These are phyloP conservation scores for Glonium stellatum DNA, from an alignment of 495 filamentous ascomycete genomes.

Conservation along the genomic window DNA sequence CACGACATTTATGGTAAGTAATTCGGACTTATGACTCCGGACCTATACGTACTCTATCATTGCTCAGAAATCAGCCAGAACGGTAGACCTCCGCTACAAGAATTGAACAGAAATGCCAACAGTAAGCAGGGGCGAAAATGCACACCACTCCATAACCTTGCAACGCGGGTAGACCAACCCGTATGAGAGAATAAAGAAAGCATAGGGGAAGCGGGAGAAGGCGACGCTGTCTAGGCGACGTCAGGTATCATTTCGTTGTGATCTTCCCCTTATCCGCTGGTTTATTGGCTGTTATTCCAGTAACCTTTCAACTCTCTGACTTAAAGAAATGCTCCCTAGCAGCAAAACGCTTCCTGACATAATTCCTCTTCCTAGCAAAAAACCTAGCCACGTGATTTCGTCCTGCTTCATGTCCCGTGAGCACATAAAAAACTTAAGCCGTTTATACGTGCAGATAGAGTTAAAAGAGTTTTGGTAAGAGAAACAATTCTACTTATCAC, in stretches of 20 bases:
- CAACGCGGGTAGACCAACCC: too few relatives aligned
- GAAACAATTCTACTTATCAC: slow-evolving; percentile 16
- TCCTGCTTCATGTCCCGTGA: neutral
- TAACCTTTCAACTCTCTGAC: neutral
- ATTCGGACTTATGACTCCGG: too few relatives aligned
- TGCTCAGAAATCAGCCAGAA: too few relatives aligned
- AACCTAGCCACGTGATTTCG: neutral
- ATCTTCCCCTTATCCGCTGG: neutral
- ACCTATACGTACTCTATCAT: too few relatives aligned
- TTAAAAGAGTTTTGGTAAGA: neutral
- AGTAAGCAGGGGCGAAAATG: too few relatives aligned
- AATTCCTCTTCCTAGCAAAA: neutral
- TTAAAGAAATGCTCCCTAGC: neutral
- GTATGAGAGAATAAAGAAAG: too few relatives aligned
- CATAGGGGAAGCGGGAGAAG: neutral
- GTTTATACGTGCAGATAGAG: neutral
- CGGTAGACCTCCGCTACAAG: too few relatives aligned
- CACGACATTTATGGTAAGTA: too few relatives aligned
- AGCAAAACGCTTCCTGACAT: neutral
- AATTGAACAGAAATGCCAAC: too few relatives aligned
- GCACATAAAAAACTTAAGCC: neutral
- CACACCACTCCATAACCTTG: too few relatives aligned
- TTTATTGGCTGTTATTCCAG: neutral
- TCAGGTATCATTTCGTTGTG: neutral
- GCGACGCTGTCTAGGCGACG: neutral